Conservation (phyloP, 768 basidiomycete species). For the Suillus decipiens region DNA sequence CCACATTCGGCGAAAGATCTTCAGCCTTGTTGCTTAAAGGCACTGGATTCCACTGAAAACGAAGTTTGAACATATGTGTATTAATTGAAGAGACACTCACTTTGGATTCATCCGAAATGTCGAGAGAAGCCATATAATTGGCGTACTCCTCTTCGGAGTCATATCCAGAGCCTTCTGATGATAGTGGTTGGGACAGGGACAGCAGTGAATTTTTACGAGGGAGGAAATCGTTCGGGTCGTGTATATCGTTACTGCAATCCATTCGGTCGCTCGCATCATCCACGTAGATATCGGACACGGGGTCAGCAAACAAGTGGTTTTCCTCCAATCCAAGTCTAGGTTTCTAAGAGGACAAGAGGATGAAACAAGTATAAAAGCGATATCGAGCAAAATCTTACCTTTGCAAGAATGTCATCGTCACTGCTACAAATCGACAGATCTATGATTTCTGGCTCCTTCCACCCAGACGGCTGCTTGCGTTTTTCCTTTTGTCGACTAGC, state of each 20-base stretch:
- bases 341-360: constrained; percentile 20
- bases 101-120: constrained; percentile 33
- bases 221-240: not conserved
- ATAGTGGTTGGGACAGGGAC: not conserved
- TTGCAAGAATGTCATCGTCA: constrained; percentile 24
- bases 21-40: constrained; percentile 34
- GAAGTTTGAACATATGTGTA: not conserved
- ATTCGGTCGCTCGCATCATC: not conserved
- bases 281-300: not conserved
- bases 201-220: not conserved
- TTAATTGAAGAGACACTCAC: constrained; percentile 13
- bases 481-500: constrained; percentile 20
- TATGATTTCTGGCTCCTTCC: constrained; percentile 21
- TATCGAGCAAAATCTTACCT: constrained; percentile 19
- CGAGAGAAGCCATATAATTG: constrained; percentile 26
- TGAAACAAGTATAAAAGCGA: not conserved
- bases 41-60: constrained; percentile 26
- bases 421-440: constrained; percentile 30
- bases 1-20: constrained; percentile 25
- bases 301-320: not conserved
- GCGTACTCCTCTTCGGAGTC: constrained; percentile 27
- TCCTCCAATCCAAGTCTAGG: constrained; percentile 14
- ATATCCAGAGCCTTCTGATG: not conserved
- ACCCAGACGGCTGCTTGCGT: constrained; percentile 19
- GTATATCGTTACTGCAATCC: not conserved